Base-by-base conservation (phyloP, 345 rosid genomes). In the Arabis hirsuta region DNA sequence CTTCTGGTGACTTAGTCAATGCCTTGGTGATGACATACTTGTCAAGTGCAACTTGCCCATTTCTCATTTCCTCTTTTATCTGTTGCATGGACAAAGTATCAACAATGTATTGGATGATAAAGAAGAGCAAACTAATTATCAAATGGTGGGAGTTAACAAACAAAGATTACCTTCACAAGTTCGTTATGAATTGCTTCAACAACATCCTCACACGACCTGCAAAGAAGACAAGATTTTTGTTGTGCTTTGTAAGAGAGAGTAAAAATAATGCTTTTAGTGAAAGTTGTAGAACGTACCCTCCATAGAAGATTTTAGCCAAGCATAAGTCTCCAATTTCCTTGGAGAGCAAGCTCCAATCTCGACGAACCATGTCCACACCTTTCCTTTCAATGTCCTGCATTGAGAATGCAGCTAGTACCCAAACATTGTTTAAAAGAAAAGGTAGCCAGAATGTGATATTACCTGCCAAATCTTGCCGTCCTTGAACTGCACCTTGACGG, bases 361-460 rank as follows among this genome's bases (percentile, higher is more conserved):
- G 90, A 61, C 99, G 93, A 83, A 95, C 99, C 98, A 91, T 91
- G 83, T 95, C 99, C 73, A 95, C 93, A 67, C 99, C 99, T 81
- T 95, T 95, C 48, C 96, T 89, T 77, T 95, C 98, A 80, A 88
- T 89, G 44, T 90, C 90, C 99, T 95, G 82, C 73, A 78, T 87
- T 81, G 68, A 80, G 67, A 53, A 60, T 80, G 68, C 73, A 55
- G 69, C 60, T 51, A 67, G 34, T 70, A 44, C 55, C 55, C 45
- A 72, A 20, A 78, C 56, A 63, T 56, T 64, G 63, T 69, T 38
- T 19, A 26, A 36, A 44, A 61, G 61, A 57, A 42, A 72, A 20
- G 34, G 20, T 68, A 31, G 27, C 16, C 59, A 59, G 12, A 55
- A 20, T 41, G 47, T 39, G 31, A 51, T 41, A 36, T 50, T 82